These are phyloP conservation scores for Cenchrus fungigraminus DNA, from an alignment of 176 grass and related monocot genomes.

Conservation along the genomic window DNA sequence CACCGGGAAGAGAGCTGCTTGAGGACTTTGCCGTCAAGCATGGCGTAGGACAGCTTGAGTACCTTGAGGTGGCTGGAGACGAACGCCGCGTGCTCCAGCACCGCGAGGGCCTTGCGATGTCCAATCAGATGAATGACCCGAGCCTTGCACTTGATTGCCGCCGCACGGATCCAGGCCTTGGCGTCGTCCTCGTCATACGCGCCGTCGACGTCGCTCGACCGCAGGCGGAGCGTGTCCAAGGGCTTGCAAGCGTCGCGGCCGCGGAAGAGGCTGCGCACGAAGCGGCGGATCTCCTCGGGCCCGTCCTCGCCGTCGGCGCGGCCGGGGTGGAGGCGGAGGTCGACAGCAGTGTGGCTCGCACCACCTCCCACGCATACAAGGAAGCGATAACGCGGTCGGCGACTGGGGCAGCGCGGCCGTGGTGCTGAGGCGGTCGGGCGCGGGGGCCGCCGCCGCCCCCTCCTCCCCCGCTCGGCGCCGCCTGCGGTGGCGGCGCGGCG, in stretches of 20 bases:
- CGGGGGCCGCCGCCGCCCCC: neutral
- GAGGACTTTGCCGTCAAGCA: neutral
- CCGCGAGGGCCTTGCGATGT: neutral
- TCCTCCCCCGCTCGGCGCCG: neutral
- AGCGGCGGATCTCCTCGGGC: neutral
- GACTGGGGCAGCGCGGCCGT: no score
- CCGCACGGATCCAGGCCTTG: neutral
- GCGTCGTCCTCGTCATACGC: neutral
- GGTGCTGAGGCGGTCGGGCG: neutral
- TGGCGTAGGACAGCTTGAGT: constrained; percentile 20
- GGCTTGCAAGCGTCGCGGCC: neutral
- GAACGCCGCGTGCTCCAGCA: neutral
- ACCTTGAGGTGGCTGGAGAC: constrained; percentile 19
- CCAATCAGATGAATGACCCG: constrained; percentile 7
- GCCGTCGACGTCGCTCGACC: neutral
- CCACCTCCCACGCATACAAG: no score
- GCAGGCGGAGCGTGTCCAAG: constrained; percentile 24
- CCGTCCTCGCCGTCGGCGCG: neutral
- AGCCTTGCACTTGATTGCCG: neutral
- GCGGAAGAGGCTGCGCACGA: constrained; percentile 15
- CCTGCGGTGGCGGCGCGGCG: neutral
- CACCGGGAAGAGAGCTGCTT: neutral
- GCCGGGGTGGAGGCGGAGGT: neutral
- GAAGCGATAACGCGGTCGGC: no score
- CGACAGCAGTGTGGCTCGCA: neutral